Base-by-base conservation (phyloP, 352 stramenopile genomes). In the Pythium aristosporum region DNA sequence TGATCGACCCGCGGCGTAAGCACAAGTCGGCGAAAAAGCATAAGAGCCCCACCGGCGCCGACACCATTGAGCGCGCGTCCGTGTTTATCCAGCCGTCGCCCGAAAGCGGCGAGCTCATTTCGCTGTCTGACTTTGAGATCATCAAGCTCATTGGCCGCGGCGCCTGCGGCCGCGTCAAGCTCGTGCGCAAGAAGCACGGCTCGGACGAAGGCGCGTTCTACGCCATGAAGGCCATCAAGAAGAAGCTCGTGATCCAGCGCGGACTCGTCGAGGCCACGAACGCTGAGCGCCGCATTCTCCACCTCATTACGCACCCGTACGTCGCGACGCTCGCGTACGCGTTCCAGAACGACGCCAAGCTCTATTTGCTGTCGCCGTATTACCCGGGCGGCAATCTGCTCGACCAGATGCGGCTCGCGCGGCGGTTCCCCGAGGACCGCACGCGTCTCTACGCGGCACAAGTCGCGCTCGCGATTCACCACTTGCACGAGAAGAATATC, bases 141-240 rank as follows among this genome's bases (percentile, higher is more conserved):
- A 92, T 99, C 58, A 98, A 98, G 68, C 88, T 99, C 32, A 97
- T 99, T 63, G 96, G 96, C 23, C 97, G 98, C 64, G 96, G 96
- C 44, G 87, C 87, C 4, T 98, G 84, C 50, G 87, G 87, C 8
- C 77, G 81, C 28, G 87, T 95, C 23, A 92, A 91, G 67, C 80
- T 95, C 28, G 87, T 95, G 28, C 85, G 83, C n/a, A 95, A 95
- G 77, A 94, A 92, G 60, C 74, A 93, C 66, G 85, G 85, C 58
- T 77, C 78, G 23, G 85, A 95, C 47, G 85, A 92, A 74, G 85
- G 85, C 48, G 71, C 69, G 5, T 89, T 95, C 44, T 95, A 94
- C 68, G 87, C 87, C 18, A 92, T 95, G 80, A 95, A 95, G 71
- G 83, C 76, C 13, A 90, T 95, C 36, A 77, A 87, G 61, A 98